Evolutionary conservation across 768 basidiomycete genomes (phyloP).

Genomic region (Mycena vulgaris): DNA sequence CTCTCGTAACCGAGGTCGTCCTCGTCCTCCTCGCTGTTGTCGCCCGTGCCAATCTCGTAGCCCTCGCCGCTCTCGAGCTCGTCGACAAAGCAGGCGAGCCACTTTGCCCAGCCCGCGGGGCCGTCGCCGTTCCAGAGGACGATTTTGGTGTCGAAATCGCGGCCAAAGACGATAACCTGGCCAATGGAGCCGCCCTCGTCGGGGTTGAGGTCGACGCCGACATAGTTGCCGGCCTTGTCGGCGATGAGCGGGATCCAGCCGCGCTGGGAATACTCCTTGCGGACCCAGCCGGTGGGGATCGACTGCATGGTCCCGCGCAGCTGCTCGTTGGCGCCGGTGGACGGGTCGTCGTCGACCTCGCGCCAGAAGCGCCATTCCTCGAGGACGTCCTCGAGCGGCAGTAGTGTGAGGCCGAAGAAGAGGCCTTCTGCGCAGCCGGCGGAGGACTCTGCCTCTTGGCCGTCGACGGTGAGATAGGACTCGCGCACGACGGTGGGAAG

Average conservation of each 20-base stretch:
- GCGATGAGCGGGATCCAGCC: constrained; percentile 98
- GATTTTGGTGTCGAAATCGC: constrained; percentile 98
- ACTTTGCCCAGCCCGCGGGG: constrained; percentile 93
- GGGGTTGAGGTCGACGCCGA: constrained; percentile 96
- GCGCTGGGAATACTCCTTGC: constrained; percentile 90
- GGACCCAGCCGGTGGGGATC: constrained; percentile 92
- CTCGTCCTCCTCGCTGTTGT: constrained; percentile 82
- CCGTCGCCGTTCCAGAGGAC: constrained; percentile 96
- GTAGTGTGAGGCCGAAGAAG: constrained; percentile 94
- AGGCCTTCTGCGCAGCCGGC: constrained; percentile 92
- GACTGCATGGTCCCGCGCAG: constrained; percentile 88
- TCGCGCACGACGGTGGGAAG: constrained; percentile 93
- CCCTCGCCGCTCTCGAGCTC: constrained; percentile 94
- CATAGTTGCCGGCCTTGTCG: constrained; percentile 96
- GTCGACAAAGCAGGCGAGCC: constrained; percentile 92
- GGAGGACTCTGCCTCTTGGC: constrained; percentile 93
- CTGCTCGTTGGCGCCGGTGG: constrained; percentile 83
- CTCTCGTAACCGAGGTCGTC: constrained; percentile 90
- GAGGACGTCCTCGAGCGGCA: constrained; percentile 93
- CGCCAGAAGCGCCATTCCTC: constrained; percentile 99
- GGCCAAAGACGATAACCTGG: constrained; percentile 98
- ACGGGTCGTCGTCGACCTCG: constrained; percentile 91
- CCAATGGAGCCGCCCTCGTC: constrained; percentile 81
- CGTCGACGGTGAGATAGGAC: constrained; percentile 89
- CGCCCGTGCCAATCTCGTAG: constrained; percentile 78